phyloP scores from a whole-genome alignment of 2,329 filamentous ascomycete species.

The Cladophialophora chaetospira region DNA sequence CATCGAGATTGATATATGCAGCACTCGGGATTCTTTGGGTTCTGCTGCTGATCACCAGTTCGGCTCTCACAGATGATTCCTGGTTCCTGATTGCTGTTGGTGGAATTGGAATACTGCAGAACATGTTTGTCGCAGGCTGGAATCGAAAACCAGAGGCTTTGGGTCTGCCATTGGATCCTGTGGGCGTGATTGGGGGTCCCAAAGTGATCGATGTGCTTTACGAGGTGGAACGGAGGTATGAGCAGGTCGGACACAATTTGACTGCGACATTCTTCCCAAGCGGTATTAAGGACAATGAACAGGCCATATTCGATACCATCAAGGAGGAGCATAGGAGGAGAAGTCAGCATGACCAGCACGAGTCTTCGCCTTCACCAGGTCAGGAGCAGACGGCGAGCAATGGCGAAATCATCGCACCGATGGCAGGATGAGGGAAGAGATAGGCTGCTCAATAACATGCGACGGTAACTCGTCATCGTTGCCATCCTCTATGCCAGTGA shows the following conservation, averaged over 20 bases:
- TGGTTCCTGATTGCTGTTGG: constrained; percentile 44
- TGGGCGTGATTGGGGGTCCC: constrained; percentile 34
- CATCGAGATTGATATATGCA: constrained; percentile 29
- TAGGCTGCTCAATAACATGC: too few relatives aligned
- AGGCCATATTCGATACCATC: constrained; percentile 1
- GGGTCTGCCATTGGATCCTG: constrained; percentile 37
- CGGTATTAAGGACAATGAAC: constrained; percentile 5
- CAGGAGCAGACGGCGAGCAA: not conserved
- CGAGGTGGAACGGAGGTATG: constrained; percentile 37
- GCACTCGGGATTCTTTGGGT: constrained; percentile 40
- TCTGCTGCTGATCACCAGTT: constrained; percentile 41
- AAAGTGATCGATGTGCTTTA: constrained; percentile 40
- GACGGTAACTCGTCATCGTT: too few relatives aligned
- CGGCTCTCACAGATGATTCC: constrained; percentile 37
- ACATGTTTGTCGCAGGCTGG: constrained; percentile 39
- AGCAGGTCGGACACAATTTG: constrained; percentile 38
- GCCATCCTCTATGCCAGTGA: too few relatives aligned
- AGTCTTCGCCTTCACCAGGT: not conserved
- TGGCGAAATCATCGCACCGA: not conserved
- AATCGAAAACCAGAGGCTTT: constrained; percentile 35
- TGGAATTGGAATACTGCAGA: constrained; percentile 44
- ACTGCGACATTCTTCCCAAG: constrained; percentile 38
- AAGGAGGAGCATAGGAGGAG: not conserved
- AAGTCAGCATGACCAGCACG: not conserved
- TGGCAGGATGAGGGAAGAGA: not conserved